A percentile compares a stretch with the other conserved stretches of the same genome.
Evolutionary conservation across 495 filamentous ascomycete species (phyloP).

Genomic region (Venustampulla echinocandica): DNA sequence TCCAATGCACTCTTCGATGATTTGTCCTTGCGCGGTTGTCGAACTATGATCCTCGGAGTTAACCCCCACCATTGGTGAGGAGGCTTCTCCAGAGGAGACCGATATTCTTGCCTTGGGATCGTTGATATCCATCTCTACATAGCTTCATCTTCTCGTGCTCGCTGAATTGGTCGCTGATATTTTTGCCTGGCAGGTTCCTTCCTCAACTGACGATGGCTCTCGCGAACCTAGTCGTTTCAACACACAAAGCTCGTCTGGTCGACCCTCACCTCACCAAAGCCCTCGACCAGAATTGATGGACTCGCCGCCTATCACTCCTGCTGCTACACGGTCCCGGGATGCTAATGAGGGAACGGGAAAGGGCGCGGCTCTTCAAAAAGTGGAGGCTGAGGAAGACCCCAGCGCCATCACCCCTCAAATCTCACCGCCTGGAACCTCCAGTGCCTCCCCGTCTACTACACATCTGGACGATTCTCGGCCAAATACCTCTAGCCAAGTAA

Average conservation of each 20-base stretch:
- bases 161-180: too few relatives aligned
- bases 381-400: conserved; percentile 31
- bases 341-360: conserved; percentile 16
- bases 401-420: conserved; percentile 58
- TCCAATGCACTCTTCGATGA: too few relatives aligned
- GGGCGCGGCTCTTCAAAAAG: conserved; percentile 24
- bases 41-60: too few relatives aligned
- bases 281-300: conserved; percentile 52
- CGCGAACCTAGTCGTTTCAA: conserved; percentile 21
- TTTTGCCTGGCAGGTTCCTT: conserved; percentile 27
- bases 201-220: conserved; percentile 28
- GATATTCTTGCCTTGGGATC: too few relatives aligned
- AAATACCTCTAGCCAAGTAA: conserved; percentile 12
- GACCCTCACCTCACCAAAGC: conserved; percentile 25
- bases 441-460: conserved; percentile 28
- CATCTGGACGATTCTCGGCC: conserved; percentile 20
- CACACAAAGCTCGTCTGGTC: conserved; percentile 21
- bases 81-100: too few relatives aligned
- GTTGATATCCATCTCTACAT: conserved; percentile 12
- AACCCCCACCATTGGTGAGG: too few relatives aligned
- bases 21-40: too few relatives aligned
- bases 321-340: conserved; percentile 56
- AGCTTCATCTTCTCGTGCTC: conserved; percentile 5
- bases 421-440: conserved; percentile 40
- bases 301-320: conserved; percentile 84